Base-by-base conservation (phyloP, 2,329 filamentous ascomycete genomes). In the Chalaropsis ovoidea region DNA sequence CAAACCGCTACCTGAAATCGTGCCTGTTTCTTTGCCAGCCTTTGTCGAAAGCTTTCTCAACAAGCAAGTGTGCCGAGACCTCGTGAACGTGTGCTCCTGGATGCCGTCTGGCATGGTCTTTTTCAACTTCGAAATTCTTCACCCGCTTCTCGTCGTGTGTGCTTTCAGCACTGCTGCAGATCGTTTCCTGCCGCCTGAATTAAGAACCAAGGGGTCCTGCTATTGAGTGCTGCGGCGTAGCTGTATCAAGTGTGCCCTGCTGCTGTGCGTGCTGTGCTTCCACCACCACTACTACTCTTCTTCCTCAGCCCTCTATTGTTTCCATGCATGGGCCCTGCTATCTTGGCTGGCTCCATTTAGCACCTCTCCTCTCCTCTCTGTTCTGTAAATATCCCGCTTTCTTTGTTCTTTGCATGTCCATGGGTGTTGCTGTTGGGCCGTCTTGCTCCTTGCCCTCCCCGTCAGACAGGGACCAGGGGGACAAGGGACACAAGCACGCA, bases 331-430 rank as follows among this genome's bases (percentile, higher is more conserved):
- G 24, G 49, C 22, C 22, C 52, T 56, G 52, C 15, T 31, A 7
- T 6, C 52, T n/a, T 56, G 27, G 6, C 27, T 27, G 27, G 4
- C 22, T 56, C 17, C 52, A 56, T 56, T 56, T 56, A 35, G 27
- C 52, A 17, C 49, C 3, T 22, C 17, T 19, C 19, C 11, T 35
- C 52, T 31, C 27, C 24, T 31, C 24, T 27, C 27, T 56, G 27
- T 56, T 56, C 52, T 56, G 52, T 56, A 56, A 56, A 56, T 56
- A 56, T 15, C 52, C 27, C 31, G 24, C 22, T 35, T 56, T 22
- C 52, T 56, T 56, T 24, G 24, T 15, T 15, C n/a, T n/a, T n/a
- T n/a, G n/a, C n/a, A n/a, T n/a, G n/a, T n/a, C n/a, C n/a, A n/a
- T n/a, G n/a, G n/a, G n/a, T n/a, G n/a, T n/a, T n/a, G n/a, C n/a